Evolutionary conservation across 305 asterid species (phyloP).

Genomic region (Fraxinus nigra): DNA sequence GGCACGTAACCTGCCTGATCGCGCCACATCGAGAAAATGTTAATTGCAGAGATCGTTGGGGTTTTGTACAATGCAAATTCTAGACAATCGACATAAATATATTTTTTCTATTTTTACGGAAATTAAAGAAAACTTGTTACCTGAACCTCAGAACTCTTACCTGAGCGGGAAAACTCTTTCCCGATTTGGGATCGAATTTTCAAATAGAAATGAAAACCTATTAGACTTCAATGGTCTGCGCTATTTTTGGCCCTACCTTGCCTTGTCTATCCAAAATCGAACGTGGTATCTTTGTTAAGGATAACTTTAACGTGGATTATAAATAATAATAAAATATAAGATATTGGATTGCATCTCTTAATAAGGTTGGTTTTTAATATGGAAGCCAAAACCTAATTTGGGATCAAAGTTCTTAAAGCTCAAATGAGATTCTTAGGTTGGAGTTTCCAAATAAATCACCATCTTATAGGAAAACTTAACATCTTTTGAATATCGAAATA

Average conservation of each 20-base stretch:
- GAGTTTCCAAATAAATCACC: background rate
- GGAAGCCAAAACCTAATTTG: background rate
- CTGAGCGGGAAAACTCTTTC: background rate
- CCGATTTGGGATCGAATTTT: background rate
- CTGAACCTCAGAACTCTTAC: background rate
- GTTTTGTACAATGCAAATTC: background rate
- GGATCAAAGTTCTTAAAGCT: background rate
- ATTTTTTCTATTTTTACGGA: background rate
- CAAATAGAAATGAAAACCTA: background rate
- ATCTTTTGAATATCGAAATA: background rate
- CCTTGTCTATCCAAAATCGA: background rate
- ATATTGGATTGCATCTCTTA: background rate
- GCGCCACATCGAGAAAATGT: background rate
- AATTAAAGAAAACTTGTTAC: background rate
- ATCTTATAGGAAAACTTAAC: background rate
- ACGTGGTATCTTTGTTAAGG: background rate
- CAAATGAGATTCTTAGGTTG: background rate
- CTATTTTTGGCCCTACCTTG: background rate
- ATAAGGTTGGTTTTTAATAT: background rate
- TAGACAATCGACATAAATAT: background rate
- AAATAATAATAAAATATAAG: background rate
- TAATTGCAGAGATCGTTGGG: background rate
- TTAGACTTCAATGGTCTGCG: background rate
- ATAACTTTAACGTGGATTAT: background rate
- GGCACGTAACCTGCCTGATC: background rate